phyloP scores from a whole-genome alignment of 495 filamentous ascomycete species.

The Talaromyces wortmannii region DNA sequence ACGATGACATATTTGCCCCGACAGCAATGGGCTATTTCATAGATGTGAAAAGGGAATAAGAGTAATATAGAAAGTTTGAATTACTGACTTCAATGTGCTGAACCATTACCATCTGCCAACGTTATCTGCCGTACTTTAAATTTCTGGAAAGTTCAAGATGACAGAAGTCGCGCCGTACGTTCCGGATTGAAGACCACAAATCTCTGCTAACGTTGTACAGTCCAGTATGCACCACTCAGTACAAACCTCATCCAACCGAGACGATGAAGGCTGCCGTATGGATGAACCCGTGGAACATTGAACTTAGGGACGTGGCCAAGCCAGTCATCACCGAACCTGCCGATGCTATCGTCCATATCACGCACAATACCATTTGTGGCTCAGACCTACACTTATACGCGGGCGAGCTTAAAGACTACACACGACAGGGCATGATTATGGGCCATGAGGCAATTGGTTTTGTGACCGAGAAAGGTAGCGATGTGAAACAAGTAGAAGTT shows the following conservation, averaged over 20 bases:
- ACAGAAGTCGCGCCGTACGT: neutral
- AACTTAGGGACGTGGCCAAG: conserved; percentile 19
- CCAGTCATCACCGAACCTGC: conserved; percentile 21
- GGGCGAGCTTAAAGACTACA: conserved; percentile 15
- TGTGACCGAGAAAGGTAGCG: conserved; percentile 22
- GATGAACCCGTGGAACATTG: conserved; percentile 16
- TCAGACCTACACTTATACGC: conserved; percentile 22
- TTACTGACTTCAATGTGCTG: too few relatives aligned
- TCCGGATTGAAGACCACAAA: neutral
- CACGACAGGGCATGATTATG: conserved; percentile 60
- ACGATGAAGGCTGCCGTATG: conserved; percentile 21
- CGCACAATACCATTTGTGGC: conserved; percentile 25
- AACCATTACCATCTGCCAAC: too few relatives aligned
- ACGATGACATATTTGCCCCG: neutral
- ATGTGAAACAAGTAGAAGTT: conserved; percentile 15
- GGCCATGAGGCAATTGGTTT: conserved; percentile 36
- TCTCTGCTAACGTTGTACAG: neutral
- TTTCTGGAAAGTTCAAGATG: too few relatives aligned
- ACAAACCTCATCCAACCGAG: conserved; percentile 17
- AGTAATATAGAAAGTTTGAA: too few relatives aligned
- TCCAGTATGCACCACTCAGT: conserved; percentile 6
- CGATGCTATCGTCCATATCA: conserved; percentile 29
- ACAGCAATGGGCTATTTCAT: neutral
- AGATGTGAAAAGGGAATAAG: too few relatives aligned
- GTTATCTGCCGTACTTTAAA: too few relatives aligned